These are phyloP conservation scores for Stereum hirsutum DNA, from an alignment of 1,284 basidiomycete species.

Conservation along the genomic window DNA sequence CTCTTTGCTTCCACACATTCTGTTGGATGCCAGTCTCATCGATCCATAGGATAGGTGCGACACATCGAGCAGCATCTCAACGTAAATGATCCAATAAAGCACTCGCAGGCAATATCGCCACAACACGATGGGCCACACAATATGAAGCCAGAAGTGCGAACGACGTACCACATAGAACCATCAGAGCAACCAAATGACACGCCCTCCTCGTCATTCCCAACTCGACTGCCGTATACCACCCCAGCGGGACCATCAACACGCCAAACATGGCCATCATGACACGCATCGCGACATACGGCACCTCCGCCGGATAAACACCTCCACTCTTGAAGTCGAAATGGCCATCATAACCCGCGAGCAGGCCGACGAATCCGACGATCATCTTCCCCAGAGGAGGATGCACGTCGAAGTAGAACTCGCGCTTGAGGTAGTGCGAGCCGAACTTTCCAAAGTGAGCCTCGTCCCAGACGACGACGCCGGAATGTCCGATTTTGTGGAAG, in stretches of 20 bases:
- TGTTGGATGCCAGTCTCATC: too few species aligned
- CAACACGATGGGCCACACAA: neutral
- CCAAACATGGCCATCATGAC: conserved; percentile 93
- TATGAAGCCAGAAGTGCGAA: neutral
- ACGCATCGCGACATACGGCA: conserved; percentile 93
- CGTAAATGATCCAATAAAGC: too few species aligned
- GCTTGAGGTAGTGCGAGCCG: conserved; percentile 92
- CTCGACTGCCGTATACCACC: conserved; percentile 96
- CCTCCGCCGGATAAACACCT: conserved; percentile 71
- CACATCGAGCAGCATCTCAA: too few species aligned
- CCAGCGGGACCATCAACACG: conserved; percentile 90
- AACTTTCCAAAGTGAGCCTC: conserved; percentile 99
- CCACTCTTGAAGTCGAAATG: conserved; percentile 95
- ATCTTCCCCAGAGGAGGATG: conserved; percentile 98
- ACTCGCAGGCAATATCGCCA: too few species aligned
- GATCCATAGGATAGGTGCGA: too few species aligned
- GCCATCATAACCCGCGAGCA: conserved; percentile 89
- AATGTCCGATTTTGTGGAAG: conserved; percentile 89
- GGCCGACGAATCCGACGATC: conserved; percentile 91
- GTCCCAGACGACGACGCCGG: conserved; percentile 92
- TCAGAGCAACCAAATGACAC: conserved; percentile 87
- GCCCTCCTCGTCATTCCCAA: conserved; percentile 87
- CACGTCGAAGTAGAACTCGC: conserved; percentile 96
- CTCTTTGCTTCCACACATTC: too few species aligned
- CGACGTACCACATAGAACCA: conserved; percentile 81